Evolutionary conservation across 768 basidiomycete genomes (phyloP).

Genomic region (Mycena haematopus): DNA sequence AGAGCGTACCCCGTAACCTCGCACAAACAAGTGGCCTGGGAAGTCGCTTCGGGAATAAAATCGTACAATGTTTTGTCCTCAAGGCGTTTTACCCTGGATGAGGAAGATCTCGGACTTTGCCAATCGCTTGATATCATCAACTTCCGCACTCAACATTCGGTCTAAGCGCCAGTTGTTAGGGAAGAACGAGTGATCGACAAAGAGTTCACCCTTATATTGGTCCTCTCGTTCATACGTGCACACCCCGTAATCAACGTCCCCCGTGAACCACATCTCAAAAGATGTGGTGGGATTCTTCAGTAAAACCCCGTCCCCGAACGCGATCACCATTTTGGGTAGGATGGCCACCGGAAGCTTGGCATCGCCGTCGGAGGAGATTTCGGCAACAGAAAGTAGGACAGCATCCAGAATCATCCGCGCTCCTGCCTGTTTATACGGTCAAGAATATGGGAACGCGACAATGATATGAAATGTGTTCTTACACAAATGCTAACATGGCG

Average conservation of each 20-base stretch:
- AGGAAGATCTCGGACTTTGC: no score
- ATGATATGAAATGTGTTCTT: neutral
- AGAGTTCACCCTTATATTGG: neutral
- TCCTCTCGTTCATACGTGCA: neutral
- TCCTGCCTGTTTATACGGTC: neutral
- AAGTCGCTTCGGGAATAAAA: no score
- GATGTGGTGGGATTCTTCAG: neutral
- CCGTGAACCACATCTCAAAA: neutral
- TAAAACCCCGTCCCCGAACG: neutral
- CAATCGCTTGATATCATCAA: no score
- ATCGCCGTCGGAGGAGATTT: neutral
- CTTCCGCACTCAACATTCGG: neutral
- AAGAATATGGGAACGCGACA: neutral
- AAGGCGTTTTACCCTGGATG: no score
- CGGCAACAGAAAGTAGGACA: neutral
- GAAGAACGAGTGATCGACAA: no score
- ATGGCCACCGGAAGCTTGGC: neutral
- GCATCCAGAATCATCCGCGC: neutral
- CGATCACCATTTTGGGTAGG: neutral
- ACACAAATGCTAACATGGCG: neutral
- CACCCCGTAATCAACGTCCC: neutral
- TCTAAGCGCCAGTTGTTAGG: no score
- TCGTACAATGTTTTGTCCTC: no score
- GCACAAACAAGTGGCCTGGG: no score
- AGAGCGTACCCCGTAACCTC: no score